These are phyloP conservation scores for Dactylellina sp. DNA, from an alignment of 2,329 filamentous ascomycete species.

Conservation along the genomic window DNA sequence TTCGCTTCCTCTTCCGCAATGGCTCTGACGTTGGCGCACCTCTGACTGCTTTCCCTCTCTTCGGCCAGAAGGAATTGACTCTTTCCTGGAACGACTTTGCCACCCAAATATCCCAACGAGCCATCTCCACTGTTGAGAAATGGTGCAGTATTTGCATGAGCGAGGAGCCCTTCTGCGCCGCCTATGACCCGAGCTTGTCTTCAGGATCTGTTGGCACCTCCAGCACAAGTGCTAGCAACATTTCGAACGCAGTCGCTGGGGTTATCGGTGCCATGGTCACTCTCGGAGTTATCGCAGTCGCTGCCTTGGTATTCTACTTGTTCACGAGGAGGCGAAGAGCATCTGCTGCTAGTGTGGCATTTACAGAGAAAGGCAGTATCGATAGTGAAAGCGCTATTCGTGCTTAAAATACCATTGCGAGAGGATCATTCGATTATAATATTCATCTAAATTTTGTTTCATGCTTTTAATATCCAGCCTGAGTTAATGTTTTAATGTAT, in stretches of 20 bases:
- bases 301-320: conserved; percentile 52
- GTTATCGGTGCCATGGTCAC: conserved; percentile 59
- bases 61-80: conserved; percentile 61
- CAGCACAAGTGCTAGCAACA: conserved; percentile 12
- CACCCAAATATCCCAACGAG: conserved; percentile 47
- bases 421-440: background rate
- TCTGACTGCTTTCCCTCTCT: conserved; percentile 69
- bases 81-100: conserved; percentile 58
- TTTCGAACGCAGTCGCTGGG: conserved; percentile 58
- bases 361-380: conserved; percentile 43
- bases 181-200: conserved; percentile 24
- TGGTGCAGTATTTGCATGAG: conserved; percentile 59
- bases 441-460: too few relatives aligned
- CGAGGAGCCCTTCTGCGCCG: conserved; percentile 54
- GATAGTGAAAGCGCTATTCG: conserved; percentile 10
- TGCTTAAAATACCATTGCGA: background rate
- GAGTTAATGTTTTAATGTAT: too few relatives aligned
- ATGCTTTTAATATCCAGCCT: too few relatives aligned
- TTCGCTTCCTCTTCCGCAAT: conserved; percentile 72
- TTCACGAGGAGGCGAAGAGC: conserved; percentile 36
- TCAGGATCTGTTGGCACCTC: conserved; percentile 7
- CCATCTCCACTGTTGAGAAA: conserved; percentile 55
- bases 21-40: conserved; percentile 65
- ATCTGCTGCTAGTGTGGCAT: conserved; percentile 23
- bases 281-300: conserved; percentile 43